Conservation (phyloP, 495 filamentous ascomycete genomes). For the Daldinia bambusicola region DNA sequence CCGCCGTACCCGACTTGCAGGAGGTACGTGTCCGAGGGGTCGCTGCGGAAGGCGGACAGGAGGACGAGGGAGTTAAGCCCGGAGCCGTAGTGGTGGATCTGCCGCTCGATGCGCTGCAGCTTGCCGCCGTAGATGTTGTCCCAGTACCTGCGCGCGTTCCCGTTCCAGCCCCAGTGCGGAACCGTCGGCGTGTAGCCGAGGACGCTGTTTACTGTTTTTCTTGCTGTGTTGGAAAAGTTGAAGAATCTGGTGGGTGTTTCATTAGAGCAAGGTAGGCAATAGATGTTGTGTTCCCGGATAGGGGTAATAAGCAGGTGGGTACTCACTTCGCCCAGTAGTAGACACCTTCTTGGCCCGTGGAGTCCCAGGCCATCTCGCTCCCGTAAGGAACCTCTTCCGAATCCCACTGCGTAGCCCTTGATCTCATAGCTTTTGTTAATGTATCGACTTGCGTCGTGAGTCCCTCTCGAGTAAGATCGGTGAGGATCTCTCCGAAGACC, state of each 20-base stretch:
- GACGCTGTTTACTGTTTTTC: slow-evolving; percentile 61
- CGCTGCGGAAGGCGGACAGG: slow-evolving; percentile 56
- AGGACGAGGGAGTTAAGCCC: slow-evolving; percentile 62
- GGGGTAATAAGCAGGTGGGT: too few species aligned
- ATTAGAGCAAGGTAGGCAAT: not conserved
- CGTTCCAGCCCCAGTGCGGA: slow-evolving; percentile 66
- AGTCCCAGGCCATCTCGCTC: slow-evolving; percentile 68
- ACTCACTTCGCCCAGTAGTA: slow-evolving; percentile 61
- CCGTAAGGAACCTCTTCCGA: slow-evolving; percentile 59
- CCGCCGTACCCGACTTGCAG: slow-evolving; percentile 63
- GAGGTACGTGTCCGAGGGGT: slow-evolving; percentile 51
- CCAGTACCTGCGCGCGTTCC: slow-evolving; percentile 65
- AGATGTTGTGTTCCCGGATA: not conserved
- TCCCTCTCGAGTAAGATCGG: slow-evolving; percentile 56
- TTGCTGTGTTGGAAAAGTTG: slow-evolving; percentile 51
- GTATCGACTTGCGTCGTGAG: slow-evolving; percentile 49
- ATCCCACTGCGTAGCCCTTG: slow-evolving; percentile 57
- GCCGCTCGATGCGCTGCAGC: slow-evolving; percentile 60
- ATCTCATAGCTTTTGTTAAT: slow-evolving; percentile 54
- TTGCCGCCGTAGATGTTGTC: slow-evolving; percentile 63
- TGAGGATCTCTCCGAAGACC: slow-evolving; percentile 58
- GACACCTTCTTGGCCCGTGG: slow-evolving; percentile 65
- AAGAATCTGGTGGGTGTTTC: slow-evolving; percentile 51
- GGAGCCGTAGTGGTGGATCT: slow-evolving; percentile 68
- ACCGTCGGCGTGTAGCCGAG: slow-evolving; percentile 63